Percentiles rank a stretch among this genome's conserved stretches.
phyloP scores from a whole-genome alignment of 1,284 basidiomycete species.

The Agroathelia rolfsii region DNA sequence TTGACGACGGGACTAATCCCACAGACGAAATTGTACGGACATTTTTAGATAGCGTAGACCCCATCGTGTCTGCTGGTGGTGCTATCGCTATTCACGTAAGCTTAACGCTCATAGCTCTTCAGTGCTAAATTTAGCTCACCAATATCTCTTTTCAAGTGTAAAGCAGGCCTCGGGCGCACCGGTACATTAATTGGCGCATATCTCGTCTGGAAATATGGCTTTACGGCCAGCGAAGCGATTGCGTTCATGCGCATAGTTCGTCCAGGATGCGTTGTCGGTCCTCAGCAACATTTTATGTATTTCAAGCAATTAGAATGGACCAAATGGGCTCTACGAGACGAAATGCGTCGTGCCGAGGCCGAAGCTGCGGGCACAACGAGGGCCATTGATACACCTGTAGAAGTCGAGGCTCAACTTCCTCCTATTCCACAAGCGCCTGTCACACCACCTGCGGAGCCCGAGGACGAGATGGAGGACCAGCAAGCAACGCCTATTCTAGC shows the following conservation, averaged over 20 bases:
- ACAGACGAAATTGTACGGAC: conserved; percentile 88
- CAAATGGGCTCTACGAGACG: conserved; percentile 84
- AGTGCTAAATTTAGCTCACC: conserved; percentile 15
- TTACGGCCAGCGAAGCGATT: conserved; percentile 95
- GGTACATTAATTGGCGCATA: conserved; percentile 97
- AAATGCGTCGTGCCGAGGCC: conserved; percentile 37
- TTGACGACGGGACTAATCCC: conserved; percentile 97
- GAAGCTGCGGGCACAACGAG: conserved; percentile 30
- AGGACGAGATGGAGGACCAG: conserved; percentile 40
- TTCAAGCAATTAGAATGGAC: conserved; percentile 91
- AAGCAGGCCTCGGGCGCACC: conserved; percentile 87
- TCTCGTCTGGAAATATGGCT: conserved; percentile 98
- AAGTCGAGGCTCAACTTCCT: too few species aligned
- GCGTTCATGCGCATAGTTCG: conserved; percentile 97
- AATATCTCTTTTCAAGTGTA: conserved; percentile 49
- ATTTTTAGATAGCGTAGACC: conserved; percentile 82
- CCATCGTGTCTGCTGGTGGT: conserved; percentile 66
- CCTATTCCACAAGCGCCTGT: too few species aligned
- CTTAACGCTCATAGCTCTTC: conserved; percentile 15
- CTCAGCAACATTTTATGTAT: conserved; percentile 93
- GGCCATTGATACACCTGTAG: conserved; percentile 60
- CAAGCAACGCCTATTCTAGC: conserved; percentile 29
- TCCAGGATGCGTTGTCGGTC: conserved; percentile 92
- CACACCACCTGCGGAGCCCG: conserved; percentile 66
- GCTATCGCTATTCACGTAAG: conserved; percentile 84